phyloP scores from a whole-genome alignment of 2,329 filamentous ascomycete genomes.

The Colletotrichum truncatum region DNA sequence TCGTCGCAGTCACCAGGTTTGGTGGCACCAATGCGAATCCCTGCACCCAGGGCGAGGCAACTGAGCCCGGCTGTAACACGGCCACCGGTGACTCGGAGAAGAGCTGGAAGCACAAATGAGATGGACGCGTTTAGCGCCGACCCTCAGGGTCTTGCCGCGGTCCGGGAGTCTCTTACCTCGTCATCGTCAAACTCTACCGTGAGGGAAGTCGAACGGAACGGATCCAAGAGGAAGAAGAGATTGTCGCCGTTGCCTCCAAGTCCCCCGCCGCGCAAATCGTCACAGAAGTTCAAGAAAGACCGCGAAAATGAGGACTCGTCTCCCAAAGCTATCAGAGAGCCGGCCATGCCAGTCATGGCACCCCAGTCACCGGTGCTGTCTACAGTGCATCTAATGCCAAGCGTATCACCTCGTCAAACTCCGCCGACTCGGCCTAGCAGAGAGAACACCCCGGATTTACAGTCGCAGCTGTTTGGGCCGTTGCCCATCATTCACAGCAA shows the following conservation, averaged over 20 bases:
- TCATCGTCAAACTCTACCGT: conserved; percentile 79
- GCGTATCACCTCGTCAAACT: conserved; percentile 42
- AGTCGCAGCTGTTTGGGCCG: conserved; percentile 61
- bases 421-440: conserved; percentile 72
- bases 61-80: conserved; percentile 64
- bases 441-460: conserved; percentile 72
- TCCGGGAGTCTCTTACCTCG: conserved; percentile 76
- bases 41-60: conserved; percentile 59
- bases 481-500: conserved; percentile 71
- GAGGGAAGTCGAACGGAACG: conserved; percentile 55
- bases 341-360: conserved; percentile 34
- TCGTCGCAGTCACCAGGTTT: conserved; percentile 78
- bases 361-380: conserved; percentile 34
- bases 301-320: conserved; percentile 49
- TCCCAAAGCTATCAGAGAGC: conserved; percentile 45
- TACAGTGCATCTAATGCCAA: conserved; percentile 35
- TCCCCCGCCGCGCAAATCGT: conserved; percentile 70
- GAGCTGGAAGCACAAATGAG: conserved; percentile 64
- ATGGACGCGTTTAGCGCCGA: conserved; percentile 55
- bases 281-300: conserved; percentile 58
- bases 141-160: conserved; percentile 67
- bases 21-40: conserved; percentile 57
- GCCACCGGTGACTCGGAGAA: conserved; percentile 68
- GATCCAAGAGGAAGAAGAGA: conserved; percentile 52
- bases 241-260: conserved; percentile 63